A percentile compares a stretch with the other conserved stretches of the same genome.
phyloP scores from a whole-genome alignment of 2,329 filamentous ascomycete species.

The Cryphonectria naterciae region DNA sequence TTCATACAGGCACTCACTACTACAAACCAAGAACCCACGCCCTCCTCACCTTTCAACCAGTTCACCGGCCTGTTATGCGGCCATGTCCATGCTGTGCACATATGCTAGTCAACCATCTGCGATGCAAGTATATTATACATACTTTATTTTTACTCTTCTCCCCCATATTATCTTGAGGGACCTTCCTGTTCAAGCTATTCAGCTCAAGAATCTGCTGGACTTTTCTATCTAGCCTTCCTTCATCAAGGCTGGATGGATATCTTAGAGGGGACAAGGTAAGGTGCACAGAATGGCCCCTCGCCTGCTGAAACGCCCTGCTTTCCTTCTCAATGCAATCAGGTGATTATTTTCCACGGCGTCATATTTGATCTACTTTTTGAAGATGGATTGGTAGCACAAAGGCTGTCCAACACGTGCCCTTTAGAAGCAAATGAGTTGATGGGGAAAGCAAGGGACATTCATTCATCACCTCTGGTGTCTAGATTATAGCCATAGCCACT shows the following conservation, averaged over 20 bases:
- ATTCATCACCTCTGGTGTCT: too few species aligned
- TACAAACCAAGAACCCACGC: too few species aligned
- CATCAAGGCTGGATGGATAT: not conserved
- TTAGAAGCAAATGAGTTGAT: not conserved
- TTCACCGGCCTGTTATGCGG: conserved; percentile 35
- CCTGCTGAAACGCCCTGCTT: not conserved
- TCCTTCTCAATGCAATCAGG: not conserved
- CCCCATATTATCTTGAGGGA: not conserved
- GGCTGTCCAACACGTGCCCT: not conserved
- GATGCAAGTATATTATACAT: conserved; percentile 40
- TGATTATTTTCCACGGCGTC: not conserved
- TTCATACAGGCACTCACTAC: not conserved
- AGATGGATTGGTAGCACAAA: not conserved
- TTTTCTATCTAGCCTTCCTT: conserved; percentile 13
- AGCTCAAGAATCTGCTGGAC: conserved; percentile 35
- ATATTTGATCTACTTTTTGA: not conserved
- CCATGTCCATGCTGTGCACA: conserved; percentile 30
- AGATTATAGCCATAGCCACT: too few species aligned
- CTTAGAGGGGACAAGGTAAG: conserved; percentile 20
- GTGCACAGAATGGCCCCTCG: not conserved
- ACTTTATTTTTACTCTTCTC: conserved; percentile 29
- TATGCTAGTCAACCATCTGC: conserved; percentile 35
- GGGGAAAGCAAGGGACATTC: too few species aligned
- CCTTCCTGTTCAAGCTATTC: conserved; percentile 35
- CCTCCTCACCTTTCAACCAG: too few species aligned